Percentiles rank a stretch among this genome's conserved stretches.
phyloP scores from a whole-genome alignment of 2,329 filamentous ascomycete genomes.

The Calonectria crousiana region DNA sequence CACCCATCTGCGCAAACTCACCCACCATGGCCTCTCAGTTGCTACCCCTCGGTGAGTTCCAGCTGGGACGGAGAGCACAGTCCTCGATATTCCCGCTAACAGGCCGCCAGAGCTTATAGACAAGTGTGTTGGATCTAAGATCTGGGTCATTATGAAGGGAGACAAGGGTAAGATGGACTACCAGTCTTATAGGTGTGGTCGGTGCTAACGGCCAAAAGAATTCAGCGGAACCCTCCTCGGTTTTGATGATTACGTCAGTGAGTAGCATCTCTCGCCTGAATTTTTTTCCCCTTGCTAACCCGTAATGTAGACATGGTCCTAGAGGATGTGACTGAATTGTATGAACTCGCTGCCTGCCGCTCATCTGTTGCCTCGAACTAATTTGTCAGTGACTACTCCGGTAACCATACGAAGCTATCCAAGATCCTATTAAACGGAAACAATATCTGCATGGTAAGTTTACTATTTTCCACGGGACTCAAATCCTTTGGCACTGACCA shows the following conservation, averaged over 20 bases:
- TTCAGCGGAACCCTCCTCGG: constrained; percentile 95
- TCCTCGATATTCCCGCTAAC: constrained; percentile 34
- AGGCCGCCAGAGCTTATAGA: constrained; percentile 86
- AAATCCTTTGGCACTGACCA: constrained; percentile 18
- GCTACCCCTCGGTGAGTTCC: constrained; percentile 73
- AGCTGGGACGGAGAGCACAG: background rate
- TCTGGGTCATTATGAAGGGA: constrained; percentile 99
- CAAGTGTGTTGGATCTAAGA: constrained; percentile 96
- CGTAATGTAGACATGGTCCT: constrained; percentile 88
- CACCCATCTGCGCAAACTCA: constrained; percentile 22
- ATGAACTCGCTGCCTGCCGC: constrained; percentile 48
- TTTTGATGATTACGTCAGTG: constrained; percentile 99
- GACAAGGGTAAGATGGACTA: constrained; percentile 79
- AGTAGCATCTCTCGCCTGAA: constrained; percentile 60
- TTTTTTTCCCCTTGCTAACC: background rate
- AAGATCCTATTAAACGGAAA: constrained; percentile 98
- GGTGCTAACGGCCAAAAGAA: constrained; percentile 67
- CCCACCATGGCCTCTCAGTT: constrained; percentile 77
- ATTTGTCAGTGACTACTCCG: constrained; percentile 84
- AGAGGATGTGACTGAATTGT: constrained; percentile 98
- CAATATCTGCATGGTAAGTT: constrained; percentile 96
- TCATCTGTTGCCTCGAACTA: constrained; percentile 25
- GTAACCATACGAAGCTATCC: constrained; percentile 86
- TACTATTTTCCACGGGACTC: background rate
- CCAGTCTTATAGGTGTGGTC: background rate